Percentiles rank a stretch among this genome's conserved stretches.
Conservation (phyloP, 2,329 filamentous ascomycete species). For the Bretziella fagacearum region DNA sequence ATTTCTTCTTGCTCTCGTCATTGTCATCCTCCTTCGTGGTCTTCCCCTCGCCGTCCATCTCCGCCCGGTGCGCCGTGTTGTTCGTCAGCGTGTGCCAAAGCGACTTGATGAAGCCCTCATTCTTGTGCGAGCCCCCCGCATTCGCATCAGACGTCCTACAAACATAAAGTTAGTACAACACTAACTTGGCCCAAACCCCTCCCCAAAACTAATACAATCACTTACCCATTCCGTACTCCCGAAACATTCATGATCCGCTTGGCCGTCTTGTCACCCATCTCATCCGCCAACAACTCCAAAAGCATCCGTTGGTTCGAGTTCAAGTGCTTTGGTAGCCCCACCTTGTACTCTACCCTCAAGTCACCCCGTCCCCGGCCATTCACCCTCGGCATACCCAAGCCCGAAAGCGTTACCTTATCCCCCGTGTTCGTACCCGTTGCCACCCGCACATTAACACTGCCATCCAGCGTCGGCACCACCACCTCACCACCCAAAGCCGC, state of each 20-base stretch:
- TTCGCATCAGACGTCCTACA: not conserved
- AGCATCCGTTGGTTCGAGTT: slow-evolving; percentile 82
- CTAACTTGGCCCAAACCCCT: not conserved
- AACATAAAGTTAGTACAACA: not conserved
- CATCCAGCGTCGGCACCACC: slow-evolving; percentile 75
- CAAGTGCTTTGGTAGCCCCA: slow-evolving; percentile 88
- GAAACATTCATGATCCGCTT: slow-evolving; percentile 77
- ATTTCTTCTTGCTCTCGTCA: slow-evolving; percentile 16
- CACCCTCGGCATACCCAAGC: slow-evolving; percentile 88
- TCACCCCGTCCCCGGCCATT: slow-evolving; percentile 57
- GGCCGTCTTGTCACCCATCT: slow-evolving; percentile 83
- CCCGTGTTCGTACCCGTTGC: slow-evolving; percentile 82
- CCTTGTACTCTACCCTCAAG: slow-evolving; percentile 83
- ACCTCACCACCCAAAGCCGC: slow-evolving; percentile 84
- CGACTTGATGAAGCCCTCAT: slow-evolving; percentile 81
- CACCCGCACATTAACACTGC: slow-evolving; percentile 78
- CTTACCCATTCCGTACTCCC: not conserved
- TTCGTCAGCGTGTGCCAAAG: slow-evolving; percentile 89
- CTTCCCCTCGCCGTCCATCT: slow-evolving; percentile 19
- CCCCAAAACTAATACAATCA: not conserved
- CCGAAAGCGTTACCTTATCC: slow-evolving; percentile 72
- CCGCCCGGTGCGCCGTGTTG: slow-evolving; percentile 39
- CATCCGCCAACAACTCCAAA: slow-evolving; percentile 88
- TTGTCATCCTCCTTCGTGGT: slow-evolving; percentile 17
- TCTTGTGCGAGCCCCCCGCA: slow-evolving; percentile 38